phyloP scores from a whole-genome alignment of 208 protist species.

The Leishmania arabica region DNA sequence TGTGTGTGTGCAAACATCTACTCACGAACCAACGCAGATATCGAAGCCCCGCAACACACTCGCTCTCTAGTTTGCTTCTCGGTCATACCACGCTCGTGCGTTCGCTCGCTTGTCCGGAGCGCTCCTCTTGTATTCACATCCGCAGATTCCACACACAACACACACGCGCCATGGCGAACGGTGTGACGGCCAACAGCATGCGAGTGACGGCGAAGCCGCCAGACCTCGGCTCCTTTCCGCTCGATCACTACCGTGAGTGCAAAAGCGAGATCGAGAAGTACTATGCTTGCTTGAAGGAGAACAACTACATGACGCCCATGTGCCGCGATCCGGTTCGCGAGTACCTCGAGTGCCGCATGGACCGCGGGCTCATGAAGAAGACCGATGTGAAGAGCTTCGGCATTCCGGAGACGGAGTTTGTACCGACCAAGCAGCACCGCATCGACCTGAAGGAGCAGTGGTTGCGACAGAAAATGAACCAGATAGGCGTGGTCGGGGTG shows the following conservation, averaged over 20 bases:
- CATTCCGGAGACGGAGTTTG: conserved; percentile 83
- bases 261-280: conserved; percentile 79
- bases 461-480: conserved; percentile 81
- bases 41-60: background rate
- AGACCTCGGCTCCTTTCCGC: conserved; percentile 86
- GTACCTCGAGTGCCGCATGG: conserved; percentile 89
- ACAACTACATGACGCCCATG: conserved; percentile 83
- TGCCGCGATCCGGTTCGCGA: conserved; percentile 75
- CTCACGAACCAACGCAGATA: background rate
- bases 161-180: conserved; percentile 51
- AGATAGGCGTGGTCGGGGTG: conserved; percentile 70
- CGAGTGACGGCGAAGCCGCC: conserved; percentile 67
- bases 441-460: conserved; percentile 76
- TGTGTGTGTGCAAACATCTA: background rate
- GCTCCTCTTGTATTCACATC: background rate
- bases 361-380: conserved; percentile 84
- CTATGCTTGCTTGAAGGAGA: conserved; percentile 79
- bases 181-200: conserved; percentile 63
- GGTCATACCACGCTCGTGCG: background rate
- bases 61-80: background rate
- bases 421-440: conserved; percentile 74
- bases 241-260: conserved; percentile 92
- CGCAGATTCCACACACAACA: background rate
- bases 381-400: conserved; percentile 76
- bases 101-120: background rate